phyloP scores from a whole-genome alignment of 805 yeast genomes.

The Metschnikowia aberdeeniae region DNA sequence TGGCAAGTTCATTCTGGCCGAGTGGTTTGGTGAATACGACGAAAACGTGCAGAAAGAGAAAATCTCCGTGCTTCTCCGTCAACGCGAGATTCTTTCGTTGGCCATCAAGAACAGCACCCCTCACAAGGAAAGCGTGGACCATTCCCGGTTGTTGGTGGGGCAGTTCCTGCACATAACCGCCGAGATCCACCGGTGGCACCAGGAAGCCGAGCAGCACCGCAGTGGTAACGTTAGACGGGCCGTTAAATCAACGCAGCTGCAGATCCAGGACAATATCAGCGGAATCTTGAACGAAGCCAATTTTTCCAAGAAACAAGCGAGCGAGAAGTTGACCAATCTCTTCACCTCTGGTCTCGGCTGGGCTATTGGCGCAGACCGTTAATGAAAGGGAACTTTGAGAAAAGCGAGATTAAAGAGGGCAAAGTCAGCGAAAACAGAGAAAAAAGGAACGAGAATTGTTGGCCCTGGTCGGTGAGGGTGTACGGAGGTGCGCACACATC shows the following conservation, averaged over 20 bases:
- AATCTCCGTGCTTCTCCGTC: slow-evolving; percentile 36
- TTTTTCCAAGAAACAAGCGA: slow-evolving; percentile 28
- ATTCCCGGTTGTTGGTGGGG: slow-evolving; percentile 50
- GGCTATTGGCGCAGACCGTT: slow-evolving; percentile 52
- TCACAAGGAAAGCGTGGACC: slow-evolving; percentile 46
- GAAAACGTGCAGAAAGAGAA: slow-evolving; percentile 12
- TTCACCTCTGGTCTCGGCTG: slow-evolving; percentile 57
- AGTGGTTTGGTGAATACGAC: slow-evolving; percentile 19
- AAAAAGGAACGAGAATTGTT: no score
- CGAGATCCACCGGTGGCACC: slow-evolving; percentile 25
- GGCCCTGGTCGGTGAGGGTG: not conserved
- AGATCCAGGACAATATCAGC: slow-evolving; percentile 20
- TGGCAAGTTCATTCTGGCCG: slow-evolving; percentile 45
- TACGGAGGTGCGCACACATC: not conserved
- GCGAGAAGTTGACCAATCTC: slow-evolving; percentile 47
- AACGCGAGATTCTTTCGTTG: slow-evolving; percentile 51
- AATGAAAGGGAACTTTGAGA: not conserved
- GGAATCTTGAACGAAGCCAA: slow-evolving; percentile 29
- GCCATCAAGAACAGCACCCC: slow-evolving; percentile 38
- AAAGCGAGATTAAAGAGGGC: not conserved
- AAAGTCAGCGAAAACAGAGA: no score
- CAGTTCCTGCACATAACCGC: slow-evolving; percentile 58
- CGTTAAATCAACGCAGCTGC: slow-evolving; percentile 15
- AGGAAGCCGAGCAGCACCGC: slow-evolving; percentile 12
- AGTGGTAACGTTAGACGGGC: slow-evolving; percentile 11